Conservation (phyloP, 2,329 filamentous ascomycete species). For the Sarocladiaceae sp. region DNA sequence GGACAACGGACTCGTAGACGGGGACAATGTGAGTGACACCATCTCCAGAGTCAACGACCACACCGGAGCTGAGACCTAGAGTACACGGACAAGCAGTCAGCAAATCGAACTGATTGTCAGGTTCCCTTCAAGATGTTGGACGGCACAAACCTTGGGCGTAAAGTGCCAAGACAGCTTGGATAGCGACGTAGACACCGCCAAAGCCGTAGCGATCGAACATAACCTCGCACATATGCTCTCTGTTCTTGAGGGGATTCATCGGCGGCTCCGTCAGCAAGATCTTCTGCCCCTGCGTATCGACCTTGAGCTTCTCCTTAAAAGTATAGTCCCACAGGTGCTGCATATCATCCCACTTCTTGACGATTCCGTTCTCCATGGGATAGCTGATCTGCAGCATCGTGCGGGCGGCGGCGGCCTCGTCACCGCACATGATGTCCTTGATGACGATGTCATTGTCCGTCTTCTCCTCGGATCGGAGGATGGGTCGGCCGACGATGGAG, state of each 20-base stretch:
- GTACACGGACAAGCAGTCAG: not conserved
- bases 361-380: slow-evolving; percentile 99
- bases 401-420: slow-evolving; percentile 91
- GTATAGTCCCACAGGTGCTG: slow-evolving; percentile 99
- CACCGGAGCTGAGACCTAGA: slow-evolving; percentile 71
- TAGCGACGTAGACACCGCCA: slow-evolving; percentile 95
- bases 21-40: slow-evolving; percentile 98
- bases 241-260: slow-evolving; percentile 95
- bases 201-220: slow-evolving; percentile 99
- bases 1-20: slow-evolving; percentile 95
- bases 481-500: slow-evolving; percentile 95
- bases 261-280: slow-evolving; percentile 96
- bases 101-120: not conserved
- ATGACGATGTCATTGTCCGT: slow-evolving; percentile 57
- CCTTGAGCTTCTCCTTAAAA: slow-evolving; percentile 93
- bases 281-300: slow-evolving; percentile 89
- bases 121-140: slow-evolving; percentile 5
- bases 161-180: slow-evolving; percentile 91
- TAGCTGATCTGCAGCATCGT: slow-evolving; percentile 99
- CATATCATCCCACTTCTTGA: slow-evolving; percentile 99
- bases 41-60: slow-evolving; percentile 98
- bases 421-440: slow-evolving; percentile 99
- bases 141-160: slow-evolving; percentile 81
- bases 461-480: slow-evolving; percentile 91
- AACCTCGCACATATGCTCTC: slow-evolving; percentile 97